These are phyloP conservation scores for Sphaerulina vaccinii DNA, from an alignment of 2,329 filamentous ascomycete species.

Conservation along the genomic window DNA sequence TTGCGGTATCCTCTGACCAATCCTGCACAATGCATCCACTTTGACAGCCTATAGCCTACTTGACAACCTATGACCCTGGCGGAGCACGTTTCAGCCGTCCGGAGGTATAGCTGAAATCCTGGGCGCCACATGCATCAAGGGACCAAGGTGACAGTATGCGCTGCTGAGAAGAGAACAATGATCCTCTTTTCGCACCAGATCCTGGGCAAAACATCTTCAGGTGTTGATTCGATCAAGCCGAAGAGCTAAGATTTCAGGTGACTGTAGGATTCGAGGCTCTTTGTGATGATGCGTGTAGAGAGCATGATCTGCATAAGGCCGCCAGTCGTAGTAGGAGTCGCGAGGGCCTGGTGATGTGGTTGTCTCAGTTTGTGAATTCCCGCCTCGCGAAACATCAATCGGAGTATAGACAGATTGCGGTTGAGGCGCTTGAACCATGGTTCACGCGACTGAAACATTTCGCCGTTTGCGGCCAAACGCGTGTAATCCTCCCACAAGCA, in stretches of 20 bases:
- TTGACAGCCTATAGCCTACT: background rate
- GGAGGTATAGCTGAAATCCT: conserved; percentile 5
- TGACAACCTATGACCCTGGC: conserved; percentile 1
- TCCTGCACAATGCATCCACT: conserved; percentile 1
- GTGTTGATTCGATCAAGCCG: background rate
- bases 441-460: conserved; percentile 12
- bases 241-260: background rate
- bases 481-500: conserved; percentile 7
- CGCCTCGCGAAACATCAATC: conserved; percentile 3
- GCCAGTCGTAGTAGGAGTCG: conserved; percentile 3
- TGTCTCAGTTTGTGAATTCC: background rate
- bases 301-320: conserved; percentile 2
- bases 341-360: conserved; percentile 3
- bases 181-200: conserved; percentile 3
- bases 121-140: conserved; percentile 10
- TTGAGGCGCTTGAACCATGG: conserved; percentile 6
- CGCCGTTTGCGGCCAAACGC: conserved; percentile 5
- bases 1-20: conserved; percentile 6
- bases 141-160: background rate
- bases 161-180: conserved; percentile 8
- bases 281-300: conserved; percentile 7
- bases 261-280: background rate
- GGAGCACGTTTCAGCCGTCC: conserved; percentile 6
- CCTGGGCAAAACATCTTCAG: background rate
- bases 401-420: conserved; percentile 6